Conservation (phyloP, 768 basidiomycete species). For the Boletus subcaerulescens region DNA sequence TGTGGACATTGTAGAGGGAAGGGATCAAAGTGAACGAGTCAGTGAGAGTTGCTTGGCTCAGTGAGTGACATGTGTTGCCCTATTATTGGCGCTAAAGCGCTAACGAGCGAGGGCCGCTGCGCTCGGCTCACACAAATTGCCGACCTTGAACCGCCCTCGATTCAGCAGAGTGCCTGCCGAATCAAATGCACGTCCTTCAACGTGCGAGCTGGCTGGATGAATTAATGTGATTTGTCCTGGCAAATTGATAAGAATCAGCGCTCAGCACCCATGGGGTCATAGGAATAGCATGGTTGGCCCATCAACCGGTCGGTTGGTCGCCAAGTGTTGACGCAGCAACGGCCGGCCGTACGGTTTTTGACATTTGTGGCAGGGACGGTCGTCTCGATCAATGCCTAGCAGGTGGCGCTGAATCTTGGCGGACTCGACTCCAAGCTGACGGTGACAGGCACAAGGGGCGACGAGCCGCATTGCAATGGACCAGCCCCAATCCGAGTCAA, state of each 20-base stretch:
- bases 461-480: too few relatives aligned
- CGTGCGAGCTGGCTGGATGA: constrained; percentile 1
- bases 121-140: constrained; percentile 2
- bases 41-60: neutral
- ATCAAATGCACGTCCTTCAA: neutral
- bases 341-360: too few relatives aligned
- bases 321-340: too few relatives aligned
- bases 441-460: too few relatives aligned
- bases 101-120: neutral
- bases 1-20: constrained; percentile 10
- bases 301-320: too few relatives aligned
- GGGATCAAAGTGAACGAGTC: neutral
- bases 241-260: neutral
- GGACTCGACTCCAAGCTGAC: too few relatives aligned
- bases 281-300: neutral
- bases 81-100: constrained; percentile 2
- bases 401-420: too few relatives aligned
- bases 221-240: neutral
- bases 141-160: neutral
- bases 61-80: neutral
- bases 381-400: too few relatives aligned
- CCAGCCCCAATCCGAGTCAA: too few relatives aligned
- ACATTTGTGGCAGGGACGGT: too few relatives aligned
- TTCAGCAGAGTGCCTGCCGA: constrained; percentile 1
- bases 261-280: constrained; percentile 6